These are phyloP conservation scores for Magnolia sinica DNA, from an alignment of 164 flowering plant species.

Conservation along the genomic window DNA sequence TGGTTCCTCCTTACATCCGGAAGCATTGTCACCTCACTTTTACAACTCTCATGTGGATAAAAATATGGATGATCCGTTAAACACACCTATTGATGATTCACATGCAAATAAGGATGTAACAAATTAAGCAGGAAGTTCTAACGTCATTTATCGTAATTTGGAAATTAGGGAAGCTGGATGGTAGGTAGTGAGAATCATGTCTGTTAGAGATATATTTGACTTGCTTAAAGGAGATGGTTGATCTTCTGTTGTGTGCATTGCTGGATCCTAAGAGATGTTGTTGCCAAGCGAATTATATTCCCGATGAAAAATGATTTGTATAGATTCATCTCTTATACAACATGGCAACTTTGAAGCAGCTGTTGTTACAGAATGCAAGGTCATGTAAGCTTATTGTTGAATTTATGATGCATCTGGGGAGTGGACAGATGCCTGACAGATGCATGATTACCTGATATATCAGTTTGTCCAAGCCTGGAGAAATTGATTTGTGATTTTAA, in stretches of 20 bases:
- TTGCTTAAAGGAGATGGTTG: constrained; percentile 13
- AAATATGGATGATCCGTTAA: not conserved
- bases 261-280: not conserved
- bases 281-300: constrained; percentile 2
- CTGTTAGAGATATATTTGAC: constrained; percentile 10
- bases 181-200: constrained; percentile 2
- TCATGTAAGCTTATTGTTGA: not conserved
- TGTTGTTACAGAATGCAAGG: not conserved
- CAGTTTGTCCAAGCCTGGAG: not conserved
- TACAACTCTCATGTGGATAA: not conserved
- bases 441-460: not conserved
- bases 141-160: constrained; percentile 2
- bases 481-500: not conserved
- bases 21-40: constrained; percentile 5
- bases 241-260: not conserved
- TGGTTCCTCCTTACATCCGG: constrained; percentile 8
- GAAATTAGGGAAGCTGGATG: constrained; percentile 14
- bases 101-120: not conserved
- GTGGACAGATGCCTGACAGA: not conserved
- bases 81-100: constrained; percentile 1
- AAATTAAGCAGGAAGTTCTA: constrained; percentile 10
- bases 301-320: not conserved
- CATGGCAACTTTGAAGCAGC: not conserved
- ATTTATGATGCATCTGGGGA: constrained; percentile 1
- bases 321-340: not conserved